A percentile compares a stretch with the other conserved stretches of the same genome.
These are phyloP conservation scores for Rhinocladiella similis DNA, from an alignment of 2,329 filamentous ascomycete genomes.

Conservation along the genomic window DNA sequence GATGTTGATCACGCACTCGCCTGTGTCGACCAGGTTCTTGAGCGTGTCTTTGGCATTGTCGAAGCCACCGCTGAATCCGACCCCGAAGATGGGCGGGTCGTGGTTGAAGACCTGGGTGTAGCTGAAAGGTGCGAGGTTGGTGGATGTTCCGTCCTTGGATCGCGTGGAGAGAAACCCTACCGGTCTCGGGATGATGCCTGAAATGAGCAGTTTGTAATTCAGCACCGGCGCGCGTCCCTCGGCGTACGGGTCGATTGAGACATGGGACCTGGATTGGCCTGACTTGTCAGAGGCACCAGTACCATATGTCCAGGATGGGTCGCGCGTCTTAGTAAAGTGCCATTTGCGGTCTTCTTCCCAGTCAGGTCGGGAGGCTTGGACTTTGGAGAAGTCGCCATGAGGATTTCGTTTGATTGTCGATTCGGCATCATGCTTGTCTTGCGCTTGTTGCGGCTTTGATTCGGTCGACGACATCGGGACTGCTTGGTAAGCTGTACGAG, in stretches of 20 bases:
- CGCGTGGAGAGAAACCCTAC: conserved; percentile 66
- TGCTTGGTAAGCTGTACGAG: not conserved
- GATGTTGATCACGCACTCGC: conserved; percentile 84
- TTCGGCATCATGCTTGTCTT: conserved; percentile 42
- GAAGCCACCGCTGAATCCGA: conserved; percentile 60
- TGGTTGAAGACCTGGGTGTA: conserved; percentile 83
- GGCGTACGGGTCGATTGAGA: conserved; percentile 79
- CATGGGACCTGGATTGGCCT: conserved; percentile 59
- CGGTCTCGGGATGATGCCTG: conserved; percentile 76
- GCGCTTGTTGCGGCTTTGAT: conserved; percentile 19
- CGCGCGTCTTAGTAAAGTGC: conserved; percentile 42
- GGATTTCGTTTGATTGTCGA: conserved; percentile 35
- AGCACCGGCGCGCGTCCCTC: conserved; percentile 64
- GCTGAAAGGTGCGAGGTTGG: conserved; percentile 83
- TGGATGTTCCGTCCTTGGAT: conserved; percentile 60
- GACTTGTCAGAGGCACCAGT: conserved; percentile 43
- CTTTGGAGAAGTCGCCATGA: conserved; percentile 39
- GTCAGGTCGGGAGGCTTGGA: conserved; percentile 44
- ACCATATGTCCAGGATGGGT: conserved; percentile 44
- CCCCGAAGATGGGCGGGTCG: conserved; percentile 80
- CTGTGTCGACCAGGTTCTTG: conserved; percentile 67
- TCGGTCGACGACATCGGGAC: not conserved
- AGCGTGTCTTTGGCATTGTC: conserved; percentile 74
- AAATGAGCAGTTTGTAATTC: conserved; percentile 94
- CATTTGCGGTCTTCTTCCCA: conserved; percentile 38